phyloP scores from a whole-genome alignment of 768 basidiomycete species.

The Mycena galopus region DNA sequence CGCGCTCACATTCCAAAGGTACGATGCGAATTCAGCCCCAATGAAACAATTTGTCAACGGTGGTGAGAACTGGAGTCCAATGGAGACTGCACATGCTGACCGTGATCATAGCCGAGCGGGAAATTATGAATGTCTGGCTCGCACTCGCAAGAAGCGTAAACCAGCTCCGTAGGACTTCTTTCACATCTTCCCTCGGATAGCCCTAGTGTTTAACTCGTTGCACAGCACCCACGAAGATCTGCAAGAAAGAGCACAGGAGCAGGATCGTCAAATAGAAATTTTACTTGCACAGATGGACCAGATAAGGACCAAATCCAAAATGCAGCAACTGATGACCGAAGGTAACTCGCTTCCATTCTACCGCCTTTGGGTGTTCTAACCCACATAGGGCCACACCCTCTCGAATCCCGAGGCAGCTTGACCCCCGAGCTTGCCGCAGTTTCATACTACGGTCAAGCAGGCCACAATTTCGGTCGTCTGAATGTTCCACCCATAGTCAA shows the following conservation, averaged over 20 bases:
- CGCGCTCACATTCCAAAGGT: conserved; percentile 50
- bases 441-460: conserved; percentile 43
- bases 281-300: conserved; percentile 61
- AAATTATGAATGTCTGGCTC: conserved; percentile 59
- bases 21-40: conserved; percentile 62
- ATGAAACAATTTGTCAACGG: conserved; percentile 61
- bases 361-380: conserved; percentile 1
- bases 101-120: conserved; percentile 46
- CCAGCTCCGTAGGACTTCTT: conserved; percentile 61
- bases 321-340: conserved; percentile 55
- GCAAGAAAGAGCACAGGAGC: conserved; percentile 58
- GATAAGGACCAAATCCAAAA: conserved; percentile 53
- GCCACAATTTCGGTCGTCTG: conserved; percentile 27
- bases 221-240: conserved; percentile 68
- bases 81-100: not conserved
- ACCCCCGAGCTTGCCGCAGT: conserved; percentile 54
- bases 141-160: conserved; percentile 69
- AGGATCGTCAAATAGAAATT: conserved; percentile 60
- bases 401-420: conserved; percentile 41
- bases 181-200: not conserved
- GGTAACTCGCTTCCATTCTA: conserved; percentile 23
- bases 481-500: conserved; percentile 61
- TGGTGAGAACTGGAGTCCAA: conserved; percentile 42
- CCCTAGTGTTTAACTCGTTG: not conserved
- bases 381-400: not conserved